Percentiles rank a stretch among this genome's conserved stretches.
Conservation (phyloP, 2,329 filamentous ascomycete species). For the Xylariaceae sp. region DNA sequence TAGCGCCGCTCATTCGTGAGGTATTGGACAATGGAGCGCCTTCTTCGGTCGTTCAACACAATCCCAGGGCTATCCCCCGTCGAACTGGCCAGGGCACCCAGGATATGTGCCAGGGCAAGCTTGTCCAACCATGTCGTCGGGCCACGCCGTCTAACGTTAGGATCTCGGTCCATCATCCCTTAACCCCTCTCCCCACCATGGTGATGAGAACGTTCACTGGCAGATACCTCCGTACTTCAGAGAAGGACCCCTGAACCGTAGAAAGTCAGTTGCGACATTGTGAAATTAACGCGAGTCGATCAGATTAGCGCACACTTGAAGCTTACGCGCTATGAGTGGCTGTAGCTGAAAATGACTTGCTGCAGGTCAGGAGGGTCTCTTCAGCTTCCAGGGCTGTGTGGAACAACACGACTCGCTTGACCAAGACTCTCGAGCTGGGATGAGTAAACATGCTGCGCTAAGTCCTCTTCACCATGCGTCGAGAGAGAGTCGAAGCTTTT, state of each 20-base stretch:
- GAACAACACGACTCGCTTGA: too few relatives aligned
- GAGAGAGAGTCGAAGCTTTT: too few relatives aligned
- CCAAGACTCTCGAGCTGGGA: too few relatives aligned
- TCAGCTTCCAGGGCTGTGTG: conserved; percentile 26
- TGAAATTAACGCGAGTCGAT: conserved; percentile 10
- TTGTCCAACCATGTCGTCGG: conserved; percentile 28
- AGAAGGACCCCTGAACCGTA: not conserved
- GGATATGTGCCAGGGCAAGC: conserved; percentile 13
- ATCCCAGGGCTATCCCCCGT: conserved; percentile 20
- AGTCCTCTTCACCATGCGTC: too few relatives aligned
- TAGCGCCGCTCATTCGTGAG: conserved; percentile 13
- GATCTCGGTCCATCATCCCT: not conserved
- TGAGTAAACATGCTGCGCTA: too few relatives aligned
- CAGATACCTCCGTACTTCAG: not conserved
- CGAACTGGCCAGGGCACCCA: not conserved
- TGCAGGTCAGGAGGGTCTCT: conserved; percentile 6
- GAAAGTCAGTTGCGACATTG: conserved; percentile 8
- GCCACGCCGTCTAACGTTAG: conserved; percentile 5
- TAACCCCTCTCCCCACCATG: conserved; percentile 1
- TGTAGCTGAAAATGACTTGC: conserved; percentile 23
- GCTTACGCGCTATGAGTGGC: conserved; percentile 22
- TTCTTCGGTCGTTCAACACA: conserved; percentile 13
- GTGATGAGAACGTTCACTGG: conserved; percentile 16
- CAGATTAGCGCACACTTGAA: not conserved
- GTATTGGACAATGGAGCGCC: conserved; percentile 16